A percentile compares a stretch with the other conserved stretches of the same genome.
Evolutionary conservation across 495 filamentous ascomycete species (phyloP).

Genomic region (Cercophora newfieldiana): DNA sequence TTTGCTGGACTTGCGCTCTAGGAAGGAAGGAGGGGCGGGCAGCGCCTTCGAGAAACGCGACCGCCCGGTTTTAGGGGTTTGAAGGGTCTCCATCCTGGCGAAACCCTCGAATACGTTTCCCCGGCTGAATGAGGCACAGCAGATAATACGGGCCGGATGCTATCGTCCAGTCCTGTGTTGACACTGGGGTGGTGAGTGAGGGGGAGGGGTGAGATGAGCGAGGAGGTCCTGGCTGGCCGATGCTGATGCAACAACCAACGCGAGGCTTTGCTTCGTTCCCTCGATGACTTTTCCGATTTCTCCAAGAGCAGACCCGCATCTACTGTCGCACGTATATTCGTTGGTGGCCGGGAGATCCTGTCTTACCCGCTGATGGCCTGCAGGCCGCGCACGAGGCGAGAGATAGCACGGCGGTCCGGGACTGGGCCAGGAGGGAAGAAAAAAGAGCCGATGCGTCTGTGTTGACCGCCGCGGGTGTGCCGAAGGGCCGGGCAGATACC

Average conservation of each 20-base stretch:
- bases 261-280: background rate
- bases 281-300: conserved; percentile 16
- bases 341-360: conserved; percentile 16
- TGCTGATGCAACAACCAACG: background rate
- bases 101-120: conserved; percentile 16
- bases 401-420: background rate
- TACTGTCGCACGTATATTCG: conserved; percentile 32
- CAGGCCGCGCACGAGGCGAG: conserved; percentile 6
- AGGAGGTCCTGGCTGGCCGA: background rate
- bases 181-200: background rate
- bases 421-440: background rate
- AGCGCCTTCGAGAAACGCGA: conserved; percentile 42
- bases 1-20: conserved; percentile 3
- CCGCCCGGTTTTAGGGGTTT: conserved; percentile 33
- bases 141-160: conserved; percentile 16
- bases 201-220: background rate
- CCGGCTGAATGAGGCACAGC: conserved; percentile 29
- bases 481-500: background rate
- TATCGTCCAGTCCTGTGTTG: conserved; percentile 17
- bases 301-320: conserved; percentile 25
- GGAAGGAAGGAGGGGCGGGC: conserved; percentile 32
- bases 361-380: conserved; percentile 8
- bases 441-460: background rate
- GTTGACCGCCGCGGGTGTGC: background rate
- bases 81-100: conserved; percentile 33